These are phyloP conservation scores for Huiozyma naganishii DNA, from an alignment of 805 yeast species.

Conservation along the genomic window DNA sequence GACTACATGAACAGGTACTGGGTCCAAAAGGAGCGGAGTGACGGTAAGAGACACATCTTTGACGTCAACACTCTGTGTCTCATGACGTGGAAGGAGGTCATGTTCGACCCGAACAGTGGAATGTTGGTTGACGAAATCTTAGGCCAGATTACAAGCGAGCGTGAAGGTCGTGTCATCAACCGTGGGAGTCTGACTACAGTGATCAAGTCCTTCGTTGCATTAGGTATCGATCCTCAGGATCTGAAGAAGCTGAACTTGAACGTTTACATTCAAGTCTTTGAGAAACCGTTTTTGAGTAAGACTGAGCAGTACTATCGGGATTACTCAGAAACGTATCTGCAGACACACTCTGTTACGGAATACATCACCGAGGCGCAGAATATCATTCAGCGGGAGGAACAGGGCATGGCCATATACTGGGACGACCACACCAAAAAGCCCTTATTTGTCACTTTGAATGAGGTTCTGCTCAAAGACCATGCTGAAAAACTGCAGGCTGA, in stretches of 20 bases:
- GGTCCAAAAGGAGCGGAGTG: constrained; percentile 93
- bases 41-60: constrained; percentile 79
- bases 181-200: constrained; percentile 58
- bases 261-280: constrained; percentile 74
- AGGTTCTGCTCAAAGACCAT: constrained; percentile 68
- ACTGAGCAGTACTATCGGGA: constrained; percentile 41
- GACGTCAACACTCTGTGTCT: constrained; percentile 86
- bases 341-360: constrained; percentile 74
- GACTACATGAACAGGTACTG: constrained; percentile 95
- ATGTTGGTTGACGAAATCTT: constrained; percentile 59
- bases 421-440: constrained; percentile 78
- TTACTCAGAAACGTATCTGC: constrained; percentile 59
- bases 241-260: constrained; percentile 73
- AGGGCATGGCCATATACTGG: constrained; percentile 64
- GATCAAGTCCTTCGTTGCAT: constrained; percentile 73
- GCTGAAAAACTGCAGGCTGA: constrained; percentile 67
- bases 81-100: constrained; percentile 74
- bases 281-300: constrained; percentile 59
- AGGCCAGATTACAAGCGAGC: constrained; percentile 62
- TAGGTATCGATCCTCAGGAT: constrained; percentile 88
- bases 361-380: constrained; percentile 80
- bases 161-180: constrained; percentile 68
- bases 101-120: constrained; percentile 60
- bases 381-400: constrained; percentile 73
- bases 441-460: constrained; percentile 64